Percentiles rank a stretch among this genome's conserved stretches.
Conservation (phyloP, 257 asterid species). For the Capsicum baccatum region DNA sequence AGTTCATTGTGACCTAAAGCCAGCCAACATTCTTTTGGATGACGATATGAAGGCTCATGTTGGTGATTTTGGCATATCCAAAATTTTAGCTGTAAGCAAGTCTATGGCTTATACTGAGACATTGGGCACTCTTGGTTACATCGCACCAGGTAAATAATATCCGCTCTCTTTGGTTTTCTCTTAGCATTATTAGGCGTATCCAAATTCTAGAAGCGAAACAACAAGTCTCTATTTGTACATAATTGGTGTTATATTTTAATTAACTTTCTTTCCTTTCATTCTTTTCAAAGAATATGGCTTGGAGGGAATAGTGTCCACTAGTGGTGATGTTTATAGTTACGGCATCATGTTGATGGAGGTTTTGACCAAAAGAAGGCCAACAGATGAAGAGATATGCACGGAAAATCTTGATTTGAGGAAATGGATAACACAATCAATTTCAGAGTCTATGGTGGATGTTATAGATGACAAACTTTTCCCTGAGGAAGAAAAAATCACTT, state of each 20-base stretch:
- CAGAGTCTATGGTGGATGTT: too few species aligned
- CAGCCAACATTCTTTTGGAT: constrained; percentile 43
- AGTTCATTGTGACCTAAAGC: constrained; percentile 51
- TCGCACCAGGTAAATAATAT: constrained; percentile 44
- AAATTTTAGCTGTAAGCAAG: constrained; percentile 32
- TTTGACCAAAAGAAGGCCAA: too few species aligned
- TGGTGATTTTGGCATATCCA: constrained; percentile 49
- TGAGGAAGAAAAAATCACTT: too few species aligned
- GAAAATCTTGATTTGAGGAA: too few species aligned
- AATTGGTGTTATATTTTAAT: not conserved
- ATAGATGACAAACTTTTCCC: too few species aligned
- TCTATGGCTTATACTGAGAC: constrained; percentile 34
- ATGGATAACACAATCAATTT: too few species aligned
- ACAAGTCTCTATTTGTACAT: not conserved
- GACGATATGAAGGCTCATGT: constrained; percentile 28
- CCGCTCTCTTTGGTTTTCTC: not conserved
- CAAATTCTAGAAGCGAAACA: not conserved
- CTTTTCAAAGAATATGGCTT: too few species aligned
- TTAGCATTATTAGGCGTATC: not conserved
- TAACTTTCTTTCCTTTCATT: too few species aligned
- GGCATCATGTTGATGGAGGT: too few species aligned
- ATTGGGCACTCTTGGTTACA: constrained; percentile 47
- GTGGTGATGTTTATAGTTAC: too few species aligned
- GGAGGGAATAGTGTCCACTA: too few species aligned
- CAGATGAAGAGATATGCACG: too few species aligned